A percentile compares a stretch with the other conserved stretches of the same genome.
phyloP scores from a whole-genome alignment of 352 stramenopile genomes.

The Globisporangium cederbergense region DNA sequence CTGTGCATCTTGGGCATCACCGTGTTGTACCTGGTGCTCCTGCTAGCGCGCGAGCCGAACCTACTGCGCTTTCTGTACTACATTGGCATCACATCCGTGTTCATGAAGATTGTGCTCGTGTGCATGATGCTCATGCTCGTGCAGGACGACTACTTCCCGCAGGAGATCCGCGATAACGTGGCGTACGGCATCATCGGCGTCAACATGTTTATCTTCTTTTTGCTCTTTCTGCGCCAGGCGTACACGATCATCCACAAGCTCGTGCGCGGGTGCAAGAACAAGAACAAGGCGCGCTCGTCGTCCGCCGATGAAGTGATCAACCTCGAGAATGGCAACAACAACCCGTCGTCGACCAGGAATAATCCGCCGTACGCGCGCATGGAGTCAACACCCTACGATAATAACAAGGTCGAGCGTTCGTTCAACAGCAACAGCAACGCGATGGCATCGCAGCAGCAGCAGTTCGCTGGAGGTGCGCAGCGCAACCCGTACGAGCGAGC shows the following conservation, averaged over 20 bases:
- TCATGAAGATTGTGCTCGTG: conserved; percentile 81
- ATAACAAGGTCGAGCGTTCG: conserved; percentile 1
- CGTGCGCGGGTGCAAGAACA: conserved; percentile 42
- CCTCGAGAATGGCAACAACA: conserved; percentile 42
- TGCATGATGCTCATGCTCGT: conserved; percentile 79
- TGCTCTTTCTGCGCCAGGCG: conserved; percentile 74
- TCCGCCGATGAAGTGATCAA: conserved; percentile 44
- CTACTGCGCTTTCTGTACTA: conserved; percentile 83
- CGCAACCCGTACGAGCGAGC: conserved; percentile 5
- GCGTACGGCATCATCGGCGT: conserved; percentile 83
- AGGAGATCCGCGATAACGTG: conserved; percentile 76
- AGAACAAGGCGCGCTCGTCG: conserved; percentile 19
- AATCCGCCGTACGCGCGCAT: conserved; percentile 21
- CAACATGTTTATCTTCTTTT: conserved; percentile 81
- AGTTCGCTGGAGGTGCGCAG: conserved; percentile 13
- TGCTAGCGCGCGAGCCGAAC: conserved; percentile 72
- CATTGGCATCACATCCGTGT: conserved; percentile 70
- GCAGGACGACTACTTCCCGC: conserved; percentile 77
- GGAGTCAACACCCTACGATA: conserved; percentile 18
- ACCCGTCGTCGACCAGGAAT: background rate
- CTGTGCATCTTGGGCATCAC: conserved; percentile 68
- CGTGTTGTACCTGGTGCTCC: conserved; percentile 63
- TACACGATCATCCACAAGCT: conserved; percentile 81
- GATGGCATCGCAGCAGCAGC: conserved; percentile 7
- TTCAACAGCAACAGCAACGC: conserved; percentile 3